Percentiles rank a stretch among this genome's conserved stretches.
Conservation (phyloP, 163 green algal genomes). For the Scenedesmus sp. region DNA sequence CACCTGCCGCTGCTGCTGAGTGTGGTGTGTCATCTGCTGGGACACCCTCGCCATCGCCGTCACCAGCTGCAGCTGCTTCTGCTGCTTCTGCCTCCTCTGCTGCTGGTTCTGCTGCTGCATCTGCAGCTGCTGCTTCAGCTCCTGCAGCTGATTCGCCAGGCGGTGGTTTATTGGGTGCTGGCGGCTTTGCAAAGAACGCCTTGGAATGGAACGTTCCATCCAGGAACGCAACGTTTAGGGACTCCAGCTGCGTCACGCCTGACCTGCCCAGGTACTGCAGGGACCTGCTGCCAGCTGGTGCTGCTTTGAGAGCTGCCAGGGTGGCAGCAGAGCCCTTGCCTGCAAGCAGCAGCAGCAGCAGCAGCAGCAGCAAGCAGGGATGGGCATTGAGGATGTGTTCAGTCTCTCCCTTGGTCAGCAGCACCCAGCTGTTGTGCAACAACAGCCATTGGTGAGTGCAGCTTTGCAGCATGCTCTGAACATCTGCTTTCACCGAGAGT, state of each 20-base stretch:
- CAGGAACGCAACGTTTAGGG: slow-evolving; percentile 85
- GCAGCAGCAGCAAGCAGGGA: background rate
- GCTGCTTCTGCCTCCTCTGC: background rate
- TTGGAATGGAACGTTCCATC: slow-evolving; percentile 77
- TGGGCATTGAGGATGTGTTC: no score
- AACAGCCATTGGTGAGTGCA: no score
- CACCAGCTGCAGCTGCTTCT: background rate
- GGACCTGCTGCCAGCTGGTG: slow-evolving; percentile 43
- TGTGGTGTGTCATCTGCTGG: background rate
- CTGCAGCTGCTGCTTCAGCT: background rate
- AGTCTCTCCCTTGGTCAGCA: no score
- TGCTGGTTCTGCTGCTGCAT: background rate
- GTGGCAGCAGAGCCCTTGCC: slow-evolving; percentile 29
- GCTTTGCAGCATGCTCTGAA: no score
- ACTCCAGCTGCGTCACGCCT: slow-evolving; percentile 68
- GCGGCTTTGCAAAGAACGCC: slow-evolving; percentile 53
- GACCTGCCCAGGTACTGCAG: slow-evolving; percentile 75
- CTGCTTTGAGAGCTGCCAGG: slow-evolving; percentile 25
- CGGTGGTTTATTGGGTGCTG: background rate
- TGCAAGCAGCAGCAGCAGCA: background rate
- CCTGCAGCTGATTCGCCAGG: background rate
- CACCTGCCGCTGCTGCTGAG: slow-evolving; percentile 7
- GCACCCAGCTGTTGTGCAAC: no score
- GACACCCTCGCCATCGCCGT: background rate
- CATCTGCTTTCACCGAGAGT: no score